Evolutionary conservation across 345 rosid species (phyloP).

Genomic region (Populus davidiana): DNA sequence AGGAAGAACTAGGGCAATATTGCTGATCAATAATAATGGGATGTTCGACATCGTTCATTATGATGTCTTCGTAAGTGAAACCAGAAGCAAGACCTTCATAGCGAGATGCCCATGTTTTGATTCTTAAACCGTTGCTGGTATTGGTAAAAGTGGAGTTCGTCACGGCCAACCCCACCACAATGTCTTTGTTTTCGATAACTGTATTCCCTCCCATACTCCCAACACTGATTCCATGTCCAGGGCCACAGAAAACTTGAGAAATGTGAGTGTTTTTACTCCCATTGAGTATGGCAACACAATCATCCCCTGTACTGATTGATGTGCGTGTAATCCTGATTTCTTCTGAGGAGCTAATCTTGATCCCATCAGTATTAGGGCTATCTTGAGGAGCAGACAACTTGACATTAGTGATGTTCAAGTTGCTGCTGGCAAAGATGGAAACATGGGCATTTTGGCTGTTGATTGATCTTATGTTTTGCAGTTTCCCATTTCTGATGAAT

Average conservation of each 20-base stretch:
- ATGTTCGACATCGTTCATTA: background rate
- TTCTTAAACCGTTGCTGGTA: background rate
- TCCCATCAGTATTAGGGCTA: constrained; percentile 3
- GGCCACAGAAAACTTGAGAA: background rate
- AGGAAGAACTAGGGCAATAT: constrained; percentile 11
- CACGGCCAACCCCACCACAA: background rate
- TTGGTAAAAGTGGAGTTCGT: background rate
- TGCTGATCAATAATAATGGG: background rate
- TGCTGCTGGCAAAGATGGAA: background rate
- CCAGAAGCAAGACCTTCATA: background rate
- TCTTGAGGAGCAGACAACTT: background rate
- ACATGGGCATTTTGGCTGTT: constrained; percentile 1
- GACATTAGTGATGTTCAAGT: background rate
- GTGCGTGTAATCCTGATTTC: background rate
- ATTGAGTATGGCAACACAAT: background rate
- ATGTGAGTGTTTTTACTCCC: background rate
- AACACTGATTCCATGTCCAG: constrained; percentile 1
- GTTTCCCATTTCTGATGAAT: background rate
- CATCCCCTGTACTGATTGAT: background rate
- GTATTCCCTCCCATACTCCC: background rate
- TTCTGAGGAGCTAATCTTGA: background rate
- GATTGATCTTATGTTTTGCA: background rate
- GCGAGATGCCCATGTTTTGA: background rate
- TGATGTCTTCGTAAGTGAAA: background rate
- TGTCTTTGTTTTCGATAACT: background rate